phyloP scores from a whole-genome alignment of 345 rosid species.

The Mallotus nudiflorus region DNA sequence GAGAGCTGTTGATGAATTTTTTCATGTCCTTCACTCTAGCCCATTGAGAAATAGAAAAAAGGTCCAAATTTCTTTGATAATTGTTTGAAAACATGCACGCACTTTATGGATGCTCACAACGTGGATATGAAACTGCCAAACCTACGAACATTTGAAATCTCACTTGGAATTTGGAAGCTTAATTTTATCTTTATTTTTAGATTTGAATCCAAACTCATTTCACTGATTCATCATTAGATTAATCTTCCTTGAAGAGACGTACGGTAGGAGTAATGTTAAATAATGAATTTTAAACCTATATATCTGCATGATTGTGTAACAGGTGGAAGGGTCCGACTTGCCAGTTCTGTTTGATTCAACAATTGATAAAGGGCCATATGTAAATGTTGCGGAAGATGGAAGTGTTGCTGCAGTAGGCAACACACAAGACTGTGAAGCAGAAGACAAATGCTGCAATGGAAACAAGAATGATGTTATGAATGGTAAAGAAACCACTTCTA shows the following conservation, averaged over 20 bases:
- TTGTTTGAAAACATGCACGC: too few species aligned
- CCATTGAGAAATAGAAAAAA: slow-evolving; percentile 23
- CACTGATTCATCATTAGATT: too few species aligned
- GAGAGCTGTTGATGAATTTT: slow-evolving; percentile 41
- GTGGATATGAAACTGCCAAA: too few species aligned
- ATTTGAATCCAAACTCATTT: too few species aligned
- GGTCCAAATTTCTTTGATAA: slow-evolving; percentile 4
- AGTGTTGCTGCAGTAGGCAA: slow-evolving; percentile 38
- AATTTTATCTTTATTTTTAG: too few species aligned
- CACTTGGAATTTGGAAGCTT: too few species aligned
- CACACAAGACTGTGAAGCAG: background rate
- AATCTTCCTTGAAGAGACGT: background rate
- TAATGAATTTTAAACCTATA: background rate
- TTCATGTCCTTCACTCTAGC: slow-evolving; percentile 28
- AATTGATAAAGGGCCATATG: slow-evolving; percentile 41
- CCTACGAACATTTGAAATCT: too few species aligned
- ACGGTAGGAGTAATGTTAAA: background rate
- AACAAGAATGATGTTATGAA: background rate
- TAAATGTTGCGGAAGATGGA: slow-evolving; percentile 40
- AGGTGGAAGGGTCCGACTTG: slow-evolving; percentile 22
- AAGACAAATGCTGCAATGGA: too few species aligned
- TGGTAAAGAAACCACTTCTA: slow-evolving; percentile 14
- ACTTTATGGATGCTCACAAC: too few species aligned
- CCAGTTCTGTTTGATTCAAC: slow-evolving; percentile 20
- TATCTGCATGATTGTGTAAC: background rate